Evolutionary conservation across 2,329 filamentous ascomycete genomes (phyloP), one percentile per base, ranked within the genome.

Genomic region (Rachicladosporium sp.): DNA sequence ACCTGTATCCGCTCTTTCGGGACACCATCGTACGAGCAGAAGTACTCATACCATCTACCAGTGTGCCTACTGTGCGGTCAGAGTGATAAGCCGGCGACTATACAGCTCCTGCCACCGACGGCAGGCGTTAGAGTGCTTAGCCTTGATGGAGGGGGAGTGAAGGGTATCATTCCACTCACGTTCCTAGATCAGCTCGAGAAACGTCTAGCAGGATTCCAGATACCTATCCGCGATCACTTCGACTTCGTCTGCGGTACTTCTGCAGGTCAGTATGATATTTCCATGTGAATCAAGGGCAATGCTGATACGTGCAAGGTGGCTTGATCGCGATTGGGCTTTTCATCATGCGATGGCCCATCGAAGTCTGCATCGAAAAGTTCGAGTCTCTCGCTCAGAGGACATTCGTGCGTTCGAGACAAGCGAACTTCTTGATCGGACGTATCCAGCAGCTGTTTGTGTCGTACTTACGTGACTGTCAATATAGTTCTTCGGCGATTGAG

Each of bases 101-200:
- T 53, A n/a, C 49, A 44, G 10, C 40, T 62, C 4, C 47, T 60
- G 7, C 60, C 59, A 6, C 48, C 52, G 7, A 62, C 59, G 4
- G 51, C 55, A 19, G 50, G 56, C 10, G 42, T 59, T 10, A 41
- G 58, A 29, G 44, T 63, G 11, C 43, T 64, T 6, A 53, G 53
- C 40, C 50, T 66, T 41, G 59, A 66, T 49, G 58, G 59, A 9
- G 59, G 59, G 6, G 52, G 54, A 3, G 37, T 53, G 8, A 42
- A 50, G 32, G 50, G 53, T 1, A 44, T 57, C n/a, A 45, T 55
- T 12, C 51, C 49, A 8, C 41, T 57, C 6, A 42, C 43, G 3
- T 46, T 51, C 36, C 42, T 56, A 4, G 29, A 42, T 11, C 29
- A 43, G 13, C 11, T 56, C 3, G 44, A 56, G 19, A 27, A 33